Percentiles rank a stretch among this genome's conserved stretches.
These are phyloP conservation scores for Tulasnella calospora DNA, from an alignment of 768 basidiomycete species.

Conservation along the genomic window DNA sequence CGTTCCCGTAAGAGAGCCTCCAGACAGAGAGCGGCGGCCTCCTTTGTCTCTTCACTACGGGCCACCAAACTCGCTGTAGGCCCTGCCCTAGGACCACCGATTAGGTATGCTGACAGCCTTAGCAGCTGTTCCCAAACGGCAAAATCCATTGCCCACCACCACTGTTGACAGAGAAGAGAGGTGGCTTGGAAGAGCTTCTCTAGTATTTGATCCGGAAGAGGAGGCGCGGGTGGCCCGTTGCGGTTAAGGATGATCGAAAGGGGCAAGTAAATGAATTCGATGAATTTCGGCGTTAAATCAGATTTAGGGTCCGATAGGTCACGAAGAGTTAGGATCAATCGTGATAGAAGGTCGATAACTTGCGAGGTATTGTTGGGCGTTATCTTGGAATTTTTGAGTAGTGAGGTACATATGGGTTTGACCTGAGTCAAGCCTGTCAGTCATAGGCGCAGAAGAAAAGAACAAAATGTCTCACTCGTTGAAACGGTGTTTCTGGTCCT, in stretches of 20 bases:
- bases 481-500: neutral
- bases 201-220: slow-evolving; percentile 73
- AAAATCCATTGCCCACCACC: slow-evolving; percentile 80
- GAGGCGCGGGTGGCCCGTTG: slow-evolving; percentile 49
- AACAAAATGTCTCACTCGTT: neutral
- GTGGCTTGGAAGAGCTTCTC: slow-evolving; percentile 66
- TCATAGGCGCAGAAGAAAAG: neutral
- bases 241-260: slow-evolving; percentile 77
- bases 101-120: slow-evolving; percentile 61
- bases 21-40: slow-evolving; percentile 67
- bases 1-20: slow-evolving; percentile 56
- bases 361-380: slow-evolving; percentile 49
- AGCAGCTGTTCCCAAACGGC: slow-evolving; percentile 81
- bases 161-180: slow-evolving; percentile 55
- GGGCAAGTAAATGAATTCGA: slow-evolving; percentile 85
- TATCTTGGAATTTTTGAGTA: slow-evolving; percentile 66
- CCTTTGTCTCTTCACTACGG: slow-evolving; percentile 74
- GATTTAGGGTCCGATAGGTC: slow-evolving; percentile 35
- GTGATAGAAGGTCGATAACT: slow-evolving; percentile 50
- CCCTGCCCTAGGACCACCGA: slow-evolving; percentile 48
- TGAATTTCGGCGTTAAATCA: slow-evolving; percentile 52
- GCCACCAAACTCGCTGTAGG: slow-evolving; percentile 43
- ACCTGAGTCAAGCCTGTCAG: slow-evolving; percentile 35
- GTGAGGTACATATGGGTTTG: slow-evolving; percentile 74
- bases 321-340: slow-evolving; percentile 49